Conservation (phyloP, 768 basidiomycete species). For the Solioccasus polychromus region DNA sequence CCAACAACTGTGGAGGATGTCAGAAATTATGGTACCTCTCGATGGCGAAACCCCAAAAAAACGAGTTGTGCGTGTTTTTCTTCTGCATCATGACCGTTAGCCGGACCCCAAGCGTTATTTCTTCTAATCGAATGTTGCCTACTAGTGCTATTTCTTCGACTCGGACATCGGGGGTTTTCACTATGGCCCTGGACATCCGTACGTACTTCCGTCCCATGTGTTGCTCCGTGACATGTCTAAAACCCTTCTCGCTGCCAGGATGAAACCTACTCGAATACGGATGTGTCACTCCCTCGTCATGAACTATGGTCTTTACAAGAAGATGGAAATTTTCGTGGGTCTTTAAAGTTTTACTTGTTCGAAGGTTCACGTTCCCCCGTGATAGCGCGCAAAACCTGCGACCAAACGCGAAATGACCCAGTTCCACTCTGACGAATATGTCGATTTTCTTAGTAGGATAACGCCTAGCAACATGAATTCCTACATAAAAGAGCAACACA, state of each 20-base stretch:
- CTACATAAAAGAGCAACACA: conserved; percentile 92
- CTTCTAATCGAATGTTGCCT: conserved; percentile 7
- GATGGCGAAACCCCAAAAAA: conserved; percentile 77
- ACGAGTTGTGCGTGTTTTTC: conserved; percentile 67
- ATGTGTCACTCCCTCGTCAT: conserved; percentile 99
- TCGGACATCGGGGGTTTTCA: conserved; percentile 99
- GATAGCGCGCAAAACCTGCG: conserved; percentile 95
- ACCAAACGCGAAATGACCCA: conserved; percentile 99
- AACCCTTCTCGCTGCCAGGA: conserved; percentile 42
- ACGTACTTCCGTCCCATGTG: conserved; percentile 26
- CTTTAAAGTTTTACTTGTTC: background rate
- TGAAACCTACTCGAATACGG: conserved; percentile 97
- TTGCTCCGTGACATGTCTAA: background rate
- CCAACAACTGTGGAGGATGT: conserved; percentile 24
- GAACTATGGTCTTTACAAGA: conserved; percentile 99
- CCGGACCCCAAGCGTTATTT: conserved; percentile 5
- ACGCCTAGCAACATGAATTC: conserved; percentile 94
- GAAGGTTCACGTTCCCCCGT: background rate
- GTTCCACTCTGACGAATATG: conserved; percentile 99
- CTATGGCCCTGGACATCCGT: conserved; percentile 98
- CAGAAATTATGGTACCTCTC: conserved; percentile 52
- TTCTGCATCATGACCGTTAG: background rate
- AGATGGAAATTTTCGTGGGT: conserved; percentile 99
- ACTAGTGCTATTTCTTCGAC: conserved; percentile 98
- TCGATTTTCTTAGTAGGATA: conserved; percentile 92